Conservation (phyloP, 768 basidiomycete genomes). For the Lanmaoa rubissima region DNA sequence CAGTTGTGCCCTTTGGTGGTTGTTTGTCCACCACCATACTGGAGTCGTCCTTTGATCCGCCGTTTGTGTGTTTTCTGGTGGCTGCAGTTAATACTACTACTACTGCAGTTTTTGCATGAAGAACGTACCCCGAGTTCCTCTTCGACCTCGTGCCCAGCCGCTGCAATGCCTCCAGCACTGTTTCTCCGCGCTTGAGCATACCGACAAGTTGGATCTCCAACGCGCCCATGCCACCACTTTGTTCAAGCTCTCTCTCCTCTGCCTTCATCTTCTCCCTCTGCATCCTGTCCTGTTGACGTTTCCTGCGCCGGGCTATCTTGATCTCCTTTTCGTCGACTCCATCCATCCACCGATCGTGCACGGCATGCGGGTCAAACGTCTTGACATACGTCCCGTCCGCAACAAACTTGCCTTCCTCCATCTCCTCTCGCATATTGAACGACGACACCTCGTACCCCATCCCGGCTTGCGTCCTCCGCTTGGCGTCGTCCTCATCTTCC, state of each 20-base stretch:
- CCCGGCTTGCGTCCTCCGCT: constrained; percentile 69
- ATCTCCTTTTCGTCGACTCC: constrained; percentile 82
- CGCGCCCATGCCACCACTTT: constrained; percentile 62
- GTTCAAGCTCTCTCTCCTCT: constrained; percentile 71
- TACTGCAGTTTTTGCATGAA: neutral
- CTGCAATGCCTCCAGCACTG: constrained; percentile 84
- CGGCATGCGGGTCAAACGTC: constrained; percentile 83
- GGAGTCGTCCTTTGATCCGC: constrained; percentile 32
- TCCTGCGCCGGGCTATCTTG: constrained; percentile 71
- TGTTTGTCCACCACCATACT: constrained; percentile 53
- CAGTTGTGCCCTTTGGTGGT: constrained; percentile 37
- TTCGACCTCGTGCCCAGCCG: constrained; percentile 72
- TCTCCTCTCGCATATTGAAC: constrained; percentile 99
- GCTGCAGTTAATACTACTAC: neutral
- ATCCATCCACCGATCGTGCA: constrained; percentile 98
- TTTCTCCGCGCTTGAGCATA: constrained; percentile 86
- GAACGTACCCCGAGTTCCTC: constrained; percentile 34
- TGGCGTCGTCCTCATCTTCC: constrained; percentile 75
- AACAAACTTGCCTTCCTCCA: constrained; percentile 97
- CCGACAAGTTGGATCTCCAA: constrained; percentile 67
- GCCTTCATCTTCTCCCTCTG: constrained; percentile 67
- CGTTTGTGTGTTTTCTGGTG: constrained; percentile 31
- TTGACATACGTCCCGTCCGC: constrained; percentile 89
- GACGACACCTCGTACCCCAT: constrained; percentile 95
- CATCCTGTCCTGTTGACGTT: constrained; percentile 70